A percentile compares a stretch with the other conserved stretches of the same genome.
These are phyloP conservation scores for Metarhizium anisopliae DNA, from an alignment of 2,329 filamentous ascomycete genomes.

Conservation along the genomic window DNA sequence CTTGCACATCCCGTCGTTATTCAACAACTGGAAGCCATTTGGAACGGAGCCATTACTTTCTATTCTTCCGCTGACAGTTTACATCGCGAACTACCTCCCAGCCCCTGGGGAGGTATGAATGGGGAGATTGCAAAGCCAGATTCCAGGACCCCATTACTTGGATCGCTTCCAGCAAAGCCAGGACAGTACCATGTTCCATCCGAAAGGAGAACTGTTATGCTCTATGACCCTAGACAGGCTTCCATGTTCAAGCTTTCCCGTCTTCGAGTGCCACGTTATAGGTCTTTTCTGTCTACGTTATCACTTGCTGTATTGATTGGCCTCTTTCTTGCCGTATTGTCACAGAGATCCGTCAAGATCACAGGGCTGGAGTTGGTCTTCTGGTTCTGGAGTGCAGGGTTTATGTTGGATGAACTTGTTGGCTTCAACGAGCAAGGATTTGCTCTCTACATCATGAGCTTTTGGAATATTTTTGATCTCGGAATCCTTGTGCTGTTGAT, in stretches of 20 bases:
- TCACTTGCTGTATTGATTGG: conserved; percentile 79
- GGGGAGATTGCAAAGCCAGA: conserved; percentile 26
- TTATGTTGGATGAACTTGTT: conserved; percentile 93
- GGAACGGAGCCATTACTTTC: conserved; percentile 92
- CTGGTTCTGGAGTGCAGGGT: conserved; percentile 96
- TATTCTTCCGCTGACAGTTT: conserved; percentile 80
- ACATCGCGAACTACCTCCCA: conserved; percentile 47
- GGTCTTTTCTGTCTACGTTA: conserved; percentile 80
- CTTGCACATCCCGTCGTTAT: conserved; percentile 86
- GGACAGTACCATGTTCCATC: conserved; percentile 26
- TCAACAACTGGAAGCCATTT: conserved; percentile 92
- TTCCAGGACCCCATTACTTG: conserved; percentile 43
- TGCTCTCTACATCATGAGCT: conserved; percentile 92
- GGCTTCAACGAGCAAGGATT: conserved; percentile 97
- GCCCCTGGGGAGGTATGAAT: conserved; percentile 14
- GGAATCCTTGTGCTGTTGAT: conserved; percentile 81
- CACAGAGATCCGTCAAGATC: conserved; percentile 67
- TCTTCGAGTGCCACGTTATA: conserved; percentile 81
- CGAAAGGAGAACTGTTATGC: conserved; percentile 64
- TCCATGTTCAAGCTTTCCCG: conserved; percentile 88
- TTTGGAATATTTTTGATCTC: conserved; percentile 94
- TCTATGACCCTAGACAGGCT: conserved; percentile 86
- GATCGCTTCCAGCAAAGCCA: conserved; percentile 23
- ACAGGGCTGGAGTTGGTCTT: conserved; percentile 81
- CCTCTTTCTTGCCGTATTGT: conserved; percentile 76